Base-by-base conservation (phyloP, 768 basidiomycete species). In the Panellus pusillus region DNA sequence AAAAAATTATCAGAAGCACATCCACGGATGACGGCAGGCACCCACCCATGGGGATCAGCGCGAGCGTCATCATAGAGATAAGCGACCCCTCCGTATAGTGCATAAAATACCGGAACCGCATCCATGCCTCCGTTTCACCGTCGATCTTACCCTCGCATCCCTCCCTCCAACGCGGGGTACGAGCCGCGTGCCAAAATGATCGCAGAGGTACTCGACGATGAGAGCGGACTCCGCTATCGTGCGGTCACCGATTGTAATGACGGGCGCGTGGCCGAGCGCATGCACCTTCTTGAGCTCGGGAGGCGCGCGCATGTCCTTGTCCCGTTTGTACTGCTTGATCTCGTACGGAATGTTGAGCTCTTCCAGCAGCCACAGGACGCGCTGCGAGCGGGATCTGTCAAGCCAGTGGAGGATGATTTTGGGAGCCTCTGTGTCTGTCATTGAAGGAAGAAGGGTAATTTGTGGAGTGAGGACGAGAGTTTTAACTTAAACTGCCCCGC, bases 321-420 rank as follows among this genome's bases (percentile, higher is more conserved):
- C 35, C 18, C 69, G 69, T 29, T 67, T 46, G 50, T 72, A 72
- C 17, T 57, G 58, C 57, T 69, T 70, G 57, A 75, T 63, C 32
- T 68, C 64, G 52, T 74, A 74, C 6, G 69, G 65, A 2, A 74
- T 55, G 27, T 63, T 61, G 14, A 79, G 70, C 54, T 79, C 78
- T 57, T 78, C 75, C 51, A 74, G 61, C 13, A 73, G 63, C 71
- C 72, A 74, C 4, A 74, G 63, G 31, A 74, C 54, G n/a, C 71
- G 66, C 50, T 71, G 69, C 1, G 72, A 68, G 14, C 71, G 68
- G 1, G 70, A 70, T 37, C 67, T 47, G 51, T 72, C 66, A n/a
- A 73, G 62, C 46, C 73, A 70, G 51, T 74, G 73, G 4, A 74
- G 51, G 7, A 37, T 49, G 11, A 61, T 52, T 40, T 42, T 47